Base-by-base conservation (phyloP, 345 rosid genomes). In the Populus tremula region DNA sequence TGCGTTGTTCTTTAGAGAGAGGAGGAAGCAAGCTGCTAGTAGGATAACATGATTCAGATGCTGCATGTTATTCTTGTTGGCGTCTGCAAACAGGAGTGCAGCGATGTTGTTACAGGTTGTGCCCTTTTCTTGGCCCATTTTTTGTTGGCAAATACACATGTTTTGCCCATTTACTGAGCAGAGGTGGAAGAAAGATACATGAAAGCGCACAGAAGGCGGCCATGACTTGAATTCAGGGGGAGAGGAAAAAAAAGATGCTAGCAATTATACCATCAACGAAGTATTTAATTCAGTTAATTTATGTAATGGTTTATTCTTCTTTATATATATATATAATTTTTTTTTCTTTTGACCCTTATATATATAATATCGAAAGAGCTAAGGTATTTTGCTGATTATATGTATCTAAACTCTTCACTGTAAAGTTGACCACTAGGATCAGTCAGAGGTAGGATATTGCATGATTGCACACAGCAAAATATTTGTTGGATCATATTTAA, bases 341-440 rank as follows among this genome's bases (percentile, higher is more conserved):
- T 65, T 2, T 62, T 49, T 17, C 12, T 59, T 29, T 61, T 61
- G 8, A 43, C 47, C 47, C 14, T 16, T 5, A 11, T 11, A 9
- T 16, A n/a, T 20, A 65, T 13, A 47, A 41, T 38, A 18, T 29
- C 63, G 13, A 41, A 65, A 43, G 72, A 72, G 75, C 12, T 43
- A 59, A 25, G 63, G 72, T 53, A 31, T 53, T 41, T 78, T 54
- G 75, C 81, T 36, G 81, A 74, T 70, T 5, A 3, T 33, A 27
- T 73, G 74, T 80, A 77, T 65, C 61, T 80, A 62, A 56, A 80
- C 75, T 80, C 13, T 61, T 70, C 63, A 29, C 53, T 83, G 86
- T 80, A 80, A 83, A 83, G 81, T 67, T 77, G 79, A 70, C 79
- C 38, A 31, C 59, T 73, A 76, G 80, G 67, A 64, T 53, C 43